Base-by-base conservation (phyloP, 352 stramenopile species). In the Globisporangium alternatum region DNA sequence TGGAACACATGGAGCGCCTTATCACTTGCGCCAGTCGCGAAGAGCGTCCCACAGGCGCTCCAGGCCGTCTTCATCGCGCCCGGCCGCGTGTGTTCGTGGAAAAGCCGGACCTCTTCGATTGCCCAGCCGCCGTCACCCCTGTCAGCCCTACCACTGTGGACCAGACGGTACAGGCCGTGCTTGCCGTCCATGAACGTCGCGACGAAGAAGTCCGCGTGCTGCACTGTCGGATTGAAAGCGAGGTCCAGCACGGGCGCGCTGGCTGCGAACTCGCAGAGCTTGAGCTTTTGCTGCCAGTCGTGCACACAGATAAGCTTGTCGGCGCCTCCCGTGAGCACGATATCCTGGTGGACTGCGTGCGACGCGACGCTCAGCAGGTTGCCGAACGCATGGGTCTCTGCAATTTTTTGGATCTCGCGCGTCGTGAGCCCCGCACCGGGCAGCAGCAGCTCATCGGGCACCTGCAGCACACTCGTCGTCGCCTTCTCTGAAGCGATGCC, bases 301-400 rank as follows among this genome's bases (percentile, higher is more conserved):
- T 91, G 81, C 35, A 84, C 77, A 31, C 77, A 77, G 28, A 93
- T 71, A 63, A 70, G 70, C 66, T 92, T 93, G 75, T 95, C 86
- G 21, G 86, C 86, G 51, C 83, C 84, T 5, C 86, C 86, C 1
- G 81, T 84, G 41, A 89, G 66, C 25, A 87, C 74, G 35, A 93
- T 60, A 31, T 75, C 64, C 4, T 68, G 63, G 0, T 70, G 76
- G 22, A 60, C 65, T 9, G 68, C 60, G 22, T 88, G 81, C 15
- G 61, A 62, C 60, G 78, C 80, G 45, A 91, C 80, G 59, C 80
- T 83, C 43, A 95, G 67, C 35, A 92, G 47, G 57, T 93, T 95
- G 9, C 81, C 80, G 41, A 86, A 80, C n/a, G 74, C 54, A 59
- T 91, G 83, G 28, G 81, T 74, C 12, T 85, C 63, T 9, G 88